Conservation (phyloP, 306 rosid species). For the Ormosia emarginata region DNA sequence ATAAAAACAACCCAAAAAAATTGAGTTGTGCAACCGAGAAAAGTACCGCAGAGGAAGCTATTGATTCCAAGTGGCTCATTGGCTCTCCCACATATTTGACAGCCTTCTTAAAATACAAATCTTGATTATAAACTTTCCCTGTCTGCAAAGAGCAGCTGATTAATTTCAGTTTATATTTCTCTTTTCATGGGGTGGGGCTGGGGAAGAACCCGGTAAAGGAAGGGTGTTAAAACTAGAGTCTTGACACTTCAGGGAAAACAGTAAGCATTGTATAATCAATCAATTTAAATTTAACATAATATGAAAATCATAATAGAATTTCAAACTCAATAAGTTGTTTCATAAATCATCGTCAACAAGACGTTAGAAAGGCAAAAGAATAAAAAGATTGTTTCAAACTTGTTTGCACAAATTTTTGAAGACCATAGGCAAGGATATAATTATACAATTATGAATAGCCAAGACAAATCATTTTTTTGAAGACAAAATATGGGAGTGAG, state of each 20-base stretch:
- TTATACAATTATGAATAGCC: background rate
- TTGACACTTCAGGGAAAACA: background rate
- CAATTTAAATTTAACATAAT: background rate
- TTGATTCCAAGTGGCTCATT: slow-evolving; percentile 93
- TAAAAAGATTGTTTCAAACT: background rate
- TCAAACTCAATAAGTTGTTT: slow-evolving; percentile 3
- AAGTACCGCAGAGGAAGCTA: slow-evolving; percentile 90
- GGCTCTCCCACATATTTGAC: slow-evolving; percentile 89
- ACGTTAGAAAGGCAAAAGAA: background rate
- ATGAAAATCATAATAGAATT: background rate
- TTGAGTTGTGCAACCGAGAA: background rate
- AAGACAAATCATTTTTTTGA: background rate
- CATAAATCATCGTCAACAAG: background rate
- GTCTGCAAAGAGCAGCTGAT: slow-evolving; percentile 50
- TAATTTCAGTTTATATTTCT: background rate
- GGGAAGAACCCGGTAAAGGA: background rate
- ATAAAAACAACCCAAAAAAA: background rate
- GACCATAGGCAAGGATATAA: background rate
- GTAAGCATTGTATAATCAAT: background rate
- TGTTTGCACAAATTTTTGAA: background rate
- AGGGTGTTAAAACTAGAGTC: background rate
- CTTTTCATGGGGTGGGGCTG: background rate
- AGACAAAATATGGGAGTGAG: background rate
- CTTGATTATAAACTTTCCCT: slow-evolving; percentile 92
- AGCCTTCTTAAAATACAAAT: slow-evolving; percentile 79